Base-by-base conservation (phyloP, 371 early-diverging fungal genomes). In the Mortierella sp. region DNA sequence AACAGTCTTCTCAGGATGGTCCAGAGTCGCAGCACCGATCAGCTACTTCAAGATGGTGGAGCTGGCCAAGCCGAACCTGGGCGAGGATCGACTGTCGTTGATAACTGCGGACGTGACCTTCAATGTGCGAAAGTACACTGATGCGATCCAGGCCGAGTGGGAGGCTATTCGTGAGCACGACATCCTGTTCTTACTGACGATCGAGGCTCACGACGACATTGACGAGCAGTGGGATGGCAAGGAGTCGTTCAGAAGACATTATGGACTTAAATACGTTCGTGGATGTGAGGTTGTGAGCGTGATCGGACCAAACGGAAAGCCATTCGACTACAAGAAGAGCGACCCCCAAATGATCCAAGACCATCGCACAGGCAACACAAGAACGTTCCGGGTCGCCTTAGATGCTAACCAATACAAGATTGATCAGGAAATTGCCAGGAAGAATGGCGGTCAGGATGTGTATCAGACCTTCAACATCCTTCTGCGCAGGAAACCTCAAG, bases 1-100 rank as follows among this genome's bases (percentile, higher is more conserved):
- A 11, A 89, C 87, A 7, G 88, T 84, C 34, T 97, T 97, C 81
- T 81, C 83, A 2, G 98, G 99, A 31, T 97, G 96, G 95, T 90
- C 96, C 3, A 82, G 97, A 46, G 97, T 96, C 92, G 99, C 94
- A 2, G 66, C 88, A 17, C 87, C 89, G 0, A 83, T 97, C 26
- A 84, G 87, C 6, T 60, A 78, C 34, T 81, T 92, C 46, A 80
- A 82, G 89, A 83, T 94, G 42, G 83, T 88, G 0, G 93, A 95
- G 59, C 87, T 97, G 19, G 91, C 85, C 4, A 83, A 85, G 27
- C 90, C 96, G 8, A 84, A 87, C 37, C 76, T 98, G 0, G 96
- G 95, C 4, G 91, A 92, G 60, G 80, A 71, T 14, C 85, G 83
- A 23, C 96, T 95, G 7, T 72, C 91, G 2, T 75, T 72, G 54